Percentiles rank a stretch among this genome's conserved stretches.
Evolutionary conservation across 2,329 filamentous ascomycete species (phyloP).

Genomic region (Penicillium brevicompactum): DNA sequence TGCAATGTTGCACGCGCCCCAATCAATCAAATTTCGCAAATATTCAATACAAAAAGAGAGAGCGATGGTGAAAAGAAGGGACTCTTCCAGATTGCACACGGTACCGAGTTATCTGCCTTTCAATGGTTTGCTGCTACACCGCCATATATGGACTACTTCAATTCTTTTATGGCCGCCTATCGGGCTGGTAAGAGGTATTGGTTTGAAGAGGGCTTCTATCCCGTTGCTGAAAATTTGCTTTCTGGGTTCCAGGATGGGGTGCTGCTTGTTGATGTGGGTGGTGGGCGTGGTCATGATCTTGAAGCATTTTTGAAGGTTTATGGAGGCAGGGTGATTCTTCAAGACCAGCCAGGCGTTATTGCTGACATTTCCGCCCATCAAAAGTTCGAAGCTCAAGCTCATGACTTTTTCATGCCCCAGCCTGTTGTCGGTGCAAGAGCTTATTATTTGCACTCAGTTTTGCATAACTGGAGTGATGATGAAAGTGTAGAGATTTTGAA

Average conservation of each 20-base stretch:
- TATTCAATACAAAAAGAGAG: conserved; percentile 35
- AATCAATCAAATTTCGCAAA: conserved; percentile 37
- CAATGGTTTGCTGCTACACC: conserved; percentile 41
- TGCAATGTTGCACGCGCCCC: conserved; percentile 39
- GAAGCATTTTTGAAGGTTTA: conserved; percentile 11
- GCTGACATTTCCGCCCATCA: background rate
- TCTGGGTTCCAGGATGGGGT: conserved; percentile 11
- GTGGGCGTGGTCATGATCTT: conserved; percentile 25
- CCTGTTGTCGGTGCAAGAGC: conserved; percentile 25
- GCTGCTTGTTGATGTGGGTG: conserved; percentile 20
- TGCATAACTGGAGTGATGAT: conserved; percentile 29
- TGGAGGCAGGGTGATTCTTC: conserved; percentile 8
- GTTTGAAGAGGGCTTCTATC: conserved; percentile 29
- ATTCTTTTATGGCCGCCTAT: conserved; percentile 43
- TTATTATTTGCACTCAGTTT: conserved; percentile 29
- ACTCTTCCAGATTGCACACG: conserved; percentile 42
- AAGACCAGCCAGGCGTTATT: conserved; percentile 19
- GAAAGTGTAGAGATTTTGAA: conserved; percentile 20
- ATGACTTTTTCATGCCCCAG: conserved; percentile 23
- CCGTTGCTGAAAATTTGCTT: conserved; percentile 22
- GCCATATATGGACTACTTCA: conserved; percentile 37
- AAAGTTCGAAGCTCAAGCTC: conserved; percentile 14
- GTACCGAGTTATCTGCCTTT: conserved; percentile 39
- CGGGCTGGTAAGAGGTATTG: conserved; percentile 41
- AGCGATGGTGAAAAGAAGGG: conserved; percentile 30